Percentiles rank a stretch among this genome's conserved stretches.
Conservation (phyloP, 2,329 filamentous ascomycete genomes). For the Arthrinium puccinioides region DNA sequence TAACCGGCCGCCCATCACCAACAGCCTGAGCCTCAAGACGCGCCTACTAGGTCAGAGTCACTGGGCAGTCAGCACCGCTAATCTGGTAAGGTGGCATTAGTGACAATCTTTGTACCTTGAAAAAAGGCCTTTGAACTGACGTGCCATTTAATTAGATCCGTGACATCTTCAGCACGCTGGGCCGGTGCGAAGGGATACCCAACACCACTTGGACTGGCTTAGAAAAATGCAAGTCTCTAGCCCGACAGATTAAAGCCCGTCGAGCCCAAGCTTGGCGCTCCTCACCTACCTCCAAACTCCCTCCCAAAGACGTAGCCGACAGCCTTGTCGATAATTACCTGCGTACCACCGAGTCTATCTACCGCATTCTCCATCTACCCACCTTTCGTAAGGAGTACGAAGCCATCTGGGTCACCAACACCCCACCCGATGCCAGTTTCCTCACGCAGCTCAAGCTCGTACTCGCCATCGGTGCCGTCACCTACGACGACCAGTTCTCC, state of each 20-base stretch:
- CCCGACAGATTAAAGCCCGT: conserved; percentile 41
- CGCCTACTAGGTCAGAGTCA: conserved; percentile 50
- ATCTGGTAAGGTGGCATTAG: conserved; percentile 31
- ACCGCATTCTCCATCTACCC: conserved; percentile 16
- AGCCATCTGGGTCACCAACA: conserved; percentile 7
- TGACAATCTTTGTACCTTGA: too few species aligned
- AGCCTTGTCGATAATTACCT: conserved; percentile 12
- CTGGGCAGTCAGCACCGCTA: conserved; percentile 40
- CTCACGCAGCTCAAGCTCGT: conserved; percentile 45
- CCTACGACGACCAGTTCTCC: conserved; percentile 38
- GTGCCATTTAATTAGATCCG: too few species aligned
- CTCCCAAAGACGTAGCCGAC: conserved; percentile 20
- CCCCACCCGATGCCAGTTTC: conserved; percentile 26
- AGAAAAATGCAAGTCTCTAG: conserved; percentile 45
- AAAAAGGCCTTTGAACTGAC: too few species aligned
- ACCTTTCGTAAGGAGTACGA: conserved; percentile 13
- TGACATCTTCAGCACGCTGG: too few species aligned
- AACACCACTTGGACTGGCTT: conserved; percentile 28
- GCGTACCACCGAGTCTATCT: conserved; percentile 14
- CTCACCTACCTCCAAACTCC: conserved; percentile 44
- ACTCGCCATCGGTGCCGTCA: conserved; percentile 41
- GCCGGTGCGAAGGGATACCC: conserved; percentile 26
- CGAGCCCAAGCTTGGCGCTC: conserved; percentile 47
- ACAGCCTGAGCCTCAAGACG: conserved; percentile 45
- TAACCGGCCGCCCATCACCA: conserved; percentile 21